Evolutionary conservation across 2,329 filamentous ascomycete genomes (phyloP).

Genomic region (Aspergillus eucalypticola): DNA sequence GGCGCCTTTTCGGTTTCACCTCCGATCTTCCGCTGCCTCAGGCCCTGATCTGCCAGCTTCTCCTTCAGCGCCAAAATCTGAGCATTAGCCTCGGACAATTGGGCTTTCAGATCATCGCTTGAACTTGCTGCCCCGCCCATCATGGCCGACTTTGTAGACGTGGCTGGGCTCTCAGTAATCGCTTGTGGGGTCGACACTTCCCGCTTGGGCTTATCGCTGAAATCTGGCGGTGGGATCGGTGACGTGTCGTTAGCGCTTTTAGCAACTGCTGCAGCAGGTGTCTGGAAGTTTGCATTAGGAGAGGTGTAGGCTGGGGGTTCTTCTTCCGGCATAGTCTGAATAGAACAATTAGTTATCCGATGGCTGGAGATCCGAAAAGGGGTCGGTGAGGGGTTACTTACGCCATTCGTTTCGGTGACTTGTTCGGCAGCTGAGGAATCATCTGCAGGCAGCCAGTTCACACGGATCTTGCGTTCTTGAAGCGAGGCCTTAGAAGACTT

Average conservation of each 20-base stretch:
- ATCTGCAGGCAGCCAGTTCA: slow-evolving; percentile 74
- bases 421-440: slow-evolving; percentile 38
- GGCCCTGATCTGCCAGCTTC: slow-evolving; percentile 64
- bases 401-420: slow-evolving; percentile 37
- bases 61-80: slow-evolving; percentile 69
- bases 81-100: slow-evolving; percentile 73
- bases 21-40: slow-evolving; percentile 76
- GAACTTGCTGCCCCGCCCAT: slow-evolving; percentile 50
- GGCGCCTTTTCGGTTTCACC: slow-evolving; percentile 54
- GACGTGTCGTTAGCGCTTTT: slow-evolving; percentile 36
- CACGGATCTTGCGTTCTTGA: slow-evolving; percentile 93
- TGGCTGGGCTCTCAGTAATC: slow-evolving; percentile 30
- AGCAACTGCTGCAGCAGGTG: slow-evolving; percentile 47
- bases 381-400: slow-evolving; percentile 24
- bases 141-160: slow-evolving; percentile 50
- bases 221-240: slow-evolving; percentile 38
- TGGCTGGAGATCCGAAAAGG: not conserved
- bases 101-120: slow-evolving; percentile 66
- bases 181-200: slow-evolving; percentile 44
- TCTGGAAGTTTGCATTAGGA: slow-evolving; percentile 52
- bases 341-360: slow-evolving; percentile 11
- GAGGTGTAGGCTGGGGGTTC: slow-evolving; percentile 59
- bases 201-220: slow-evolving; percentile 37
- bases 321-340: slow-evolving; percentile 39
- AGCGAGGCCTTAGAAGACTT: slow-evolving; percentile 73